phyloP scores from a whole-genome alignment of 306 rosid genomes.

The Prunus campanulata region DNA sequence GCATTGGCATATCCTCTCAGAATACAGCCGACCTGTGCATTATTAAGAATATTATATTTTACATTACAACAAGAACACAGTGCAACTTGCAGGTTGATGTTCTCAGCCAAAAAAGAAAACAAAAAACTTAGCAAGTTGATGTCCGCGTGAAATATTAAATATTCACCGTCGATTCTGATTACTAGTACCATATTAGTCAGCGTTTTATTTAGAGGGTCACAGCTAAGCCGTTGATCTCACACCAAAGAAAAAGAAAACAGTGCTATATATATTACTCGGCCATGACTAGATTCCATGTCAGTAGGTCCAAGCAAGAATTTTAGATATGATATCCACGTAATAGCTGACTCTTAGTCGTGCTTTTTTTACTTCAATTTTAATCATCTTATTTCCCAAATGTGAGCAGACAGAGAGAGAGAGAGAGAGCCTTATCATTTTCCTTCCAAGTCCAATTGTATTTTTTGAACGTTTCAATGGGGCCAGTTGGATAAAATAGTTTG shows the following conservation, averaged over 20 bases:
- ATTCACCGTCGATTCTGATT: neutral
- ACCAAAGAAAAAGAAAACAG: neutral
- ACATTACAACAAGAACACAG: neutral
- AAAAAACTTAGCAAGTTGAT: neutral
- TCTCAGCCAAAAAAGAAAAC: neutral
- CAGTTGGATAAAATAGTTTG: neutral
- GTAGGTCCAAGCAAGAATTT: neutral
- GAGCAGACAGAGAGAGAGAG: no score
- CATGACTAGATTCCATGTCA: slow-evolving; percentile 48
- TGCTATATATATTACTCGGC: slow-evolving; percentile 1
- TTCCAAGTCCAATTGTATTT: neutral
- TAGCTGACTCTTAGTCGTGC: slow-evolving; percentile 21
- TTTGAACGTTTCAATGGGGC: slow-evolving; percentile 20
- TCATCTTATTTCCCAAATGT: neutral
- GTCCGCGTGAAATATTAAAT: neutral
- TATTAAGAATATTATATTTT: neutral
- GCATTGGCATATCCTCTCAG: neutral
- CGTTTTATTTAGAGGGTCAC: neutral
- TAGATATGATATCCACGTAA: slow-evolving; percentile 27
- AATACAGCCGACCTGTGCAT: neutral
- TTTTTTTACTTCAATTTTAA: neutral
- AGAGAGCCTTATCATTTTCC: neutral
- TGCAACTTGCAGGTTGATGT: neutral
- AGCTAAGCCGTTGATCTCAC: slow-evolving; percentile 1
- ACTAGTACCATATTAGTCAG: neutral